Conservation (phyloP, 2,329 filamentous ascomycete genomes). For the Penicillium sp. region DNA sequence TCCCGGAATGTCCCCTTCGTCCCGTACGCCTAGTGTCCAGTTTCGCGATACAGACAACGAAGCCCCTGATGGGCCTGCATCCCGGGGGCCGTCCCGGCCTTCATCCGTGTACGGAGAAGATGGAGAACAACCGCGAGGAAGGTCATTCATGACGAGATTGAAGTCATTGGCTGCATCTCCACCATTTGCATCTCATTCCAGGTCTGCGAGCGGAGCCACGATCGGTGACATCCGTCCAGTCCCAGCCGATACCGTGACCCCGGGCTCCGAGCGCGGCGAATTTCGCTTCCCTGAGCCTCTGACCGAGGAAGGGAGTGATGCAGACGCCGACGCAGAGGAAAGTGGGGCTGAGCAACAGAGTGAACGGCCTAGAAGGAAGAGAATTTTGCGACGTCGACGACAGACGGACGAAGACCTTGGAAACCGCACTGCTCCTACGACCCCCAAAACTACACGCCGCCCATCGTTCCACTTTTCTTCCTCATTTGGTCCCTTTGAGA, state of each 20-base stretch:
- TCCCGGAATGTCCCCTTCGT: slow-evolving; percentile 45
- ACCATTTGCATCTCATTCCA: slow-evolving; percentile 55
- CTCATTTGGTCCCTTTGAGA: slow-evolving; percentile 56
- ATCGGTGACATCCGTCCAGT: slow-evolving; percentile 49
- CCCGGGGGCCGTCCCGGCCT: slow-evolving; percentile 65
- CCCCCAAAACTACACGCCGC: slow-evolving; percentile 58
- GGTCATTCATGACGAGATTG: slow-evolving; percentile 76
- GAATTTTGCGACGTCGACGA: slow-evolving; percentile 61
- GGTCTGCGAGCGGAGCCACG: slow-evolving; percentile 57
- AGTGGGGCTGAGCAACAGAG: slow-evolving; percentile 79
- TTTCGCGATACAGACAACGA: slow-evolving; percentile 66
- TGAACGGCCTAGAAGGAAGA: slow-evolving; percentile 63
- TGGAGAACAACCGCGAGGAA: slow-evolving; percentile 65
- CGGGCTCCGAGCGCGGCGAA: slow-evolving; percentile 56
- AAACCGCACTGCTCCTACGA: slow-evolving; percentile 70
- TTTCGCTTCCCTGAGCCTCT: slow-evolving; percentile 62
- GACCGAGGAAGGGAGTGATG: slow-evolving; percentile 69
- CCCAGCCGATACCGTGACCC: slow-evolving; percentile 50
- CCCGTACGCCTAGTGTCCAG: slow-evolving; percentile 72
- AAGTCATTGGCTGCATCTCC: slow-evolving; percentile 71
- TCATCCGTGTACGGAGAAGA: slow-evolving; percentile 69
- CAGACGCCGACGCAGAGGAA: slow-evolving; percentile 81
- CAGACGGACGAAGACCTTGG: slow-evolving; percentile 58
- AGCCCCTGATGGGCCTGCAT: slow-evolving; percentile 58
- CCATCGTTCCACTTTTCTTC: slow-evolving; percentile 50